Conservation (phyloP, 441 rosid genomes). For the Francoa sonchifolia region DNA sequence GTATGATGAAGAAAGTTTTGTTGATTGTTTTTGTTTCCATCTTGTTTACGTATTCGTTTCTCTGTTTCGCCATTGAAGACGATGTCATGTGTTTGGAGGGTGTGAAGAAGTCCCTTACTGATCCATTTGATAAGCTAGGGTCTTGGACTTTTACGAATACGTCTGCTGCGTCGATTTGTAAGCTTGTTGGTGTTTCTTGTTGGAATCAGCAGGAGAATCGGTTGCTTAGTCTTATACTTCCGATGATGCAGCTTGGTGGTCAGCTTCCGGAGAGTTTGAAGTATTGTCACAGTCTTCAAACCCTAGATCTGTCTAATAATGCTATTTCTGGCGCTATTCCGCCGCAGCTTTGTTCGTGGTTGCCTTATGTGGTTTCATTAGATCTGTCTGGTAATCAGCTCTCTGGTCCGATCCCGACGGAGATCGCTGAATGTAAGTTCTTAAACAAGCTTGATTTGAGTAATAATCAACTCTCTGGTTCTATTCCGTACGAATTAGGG, state of each 20-base stretch:
- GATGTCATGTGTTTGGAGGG: conserved; percentile 53
- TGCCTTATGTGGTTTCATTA: conserved; percentile 43
- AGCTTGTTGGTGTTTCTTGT: conserved; percentile 47
- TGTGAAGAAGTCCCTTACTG: conserved; percentile 28
- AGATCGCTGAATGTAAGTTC: conserved; percentile 46
- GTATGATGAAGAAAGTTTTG: no score
- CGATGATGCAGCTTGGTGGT: conserved; percentile 33
- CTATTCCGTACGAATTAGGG: conserved; percentile 39
- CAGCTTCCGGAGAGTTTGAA: conserved; percentile 40
- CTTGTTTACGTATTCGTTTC: conserved; percentile 1
- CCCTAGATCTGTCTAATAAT: conserved; percentile 45
- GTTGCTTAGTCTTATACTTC: conserved; percentile 31
- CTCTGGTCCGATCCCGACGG: conserved; percentile 41
- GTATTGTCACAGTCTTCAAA: conserved; percentile 44
- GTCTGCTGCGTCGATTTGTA: conserved; percentile 32
- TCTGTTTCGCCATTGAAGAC: conserved; percentile 29
- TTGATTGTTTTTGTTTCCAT: no score
- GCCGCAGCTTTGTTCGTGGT: conserved; percentile 47
- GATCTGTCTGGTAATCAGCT: conserved; percentile 47
- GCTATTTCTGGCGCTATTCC: conserved; percentile 43
- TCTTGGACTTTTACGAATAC: conserved; percentile 36
- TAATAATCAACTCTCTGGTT: conserved; percentile 35
- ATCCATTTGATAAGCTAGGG: conserved; percentile 19
- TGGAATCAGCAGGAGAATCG: conserved; percentile 57
- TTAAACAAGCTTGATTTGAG: conserved; percentile 32